phyloP scores from a whole-genome alignment of 768 basidiomycete genomes.

The Russula olivacea region DNA sequence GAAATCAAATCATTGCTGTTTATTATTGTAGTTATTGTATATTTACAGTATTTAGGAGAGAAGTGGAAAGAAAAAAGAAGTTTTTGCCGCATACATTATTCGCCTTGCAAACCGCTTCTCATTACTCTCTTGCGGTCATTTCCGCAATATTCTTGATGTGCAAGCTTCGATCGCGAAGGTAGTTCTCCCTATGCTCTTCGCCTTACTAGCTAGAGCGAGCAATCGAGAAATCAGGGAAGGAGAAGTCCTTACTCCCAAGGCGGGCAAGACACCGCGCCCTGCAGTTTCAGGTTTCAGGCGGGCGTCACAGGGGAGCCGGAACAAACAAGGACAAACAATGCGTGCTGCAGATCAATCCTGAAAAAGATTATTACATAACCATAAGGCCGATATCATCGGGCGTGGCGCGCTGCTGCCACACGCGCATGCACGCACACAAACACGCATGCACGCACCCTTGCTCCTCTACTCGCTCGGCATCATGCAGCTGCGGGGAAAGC shows the following conservation, averaged over 20 bases:
- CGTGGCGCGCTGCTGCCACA: constrained; percentile 1
- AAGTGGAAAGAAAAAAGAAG: constrained; percentile 18
- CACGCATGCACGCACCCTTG: not conserved
- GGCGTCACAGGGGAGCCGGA: not conserved
- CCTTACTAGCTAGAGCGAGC: not conserved
- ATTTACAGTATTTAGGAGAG: constrained; percentile 22
- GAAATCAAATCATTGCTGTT: constrained; percentile 14
- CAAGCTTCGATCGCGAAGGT: constrained; percentile 1
- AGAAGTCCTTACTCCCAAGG: not conserved
- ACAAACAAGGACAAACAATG: constrained; percentile 4
- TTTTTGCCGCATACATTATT: not conserved
- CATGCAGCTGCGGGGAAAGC: constrained; percentile 5
- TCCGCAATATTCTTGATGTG: not conserved
- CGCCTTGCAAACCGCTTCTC: not conserved
- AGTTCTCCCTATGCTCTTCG: not conserved
- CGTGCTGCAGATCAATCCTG: constrained; percentile 10
- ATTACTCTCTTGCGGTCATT: constrained; percentile 2
- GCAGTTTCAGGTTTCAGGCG: not conserved
- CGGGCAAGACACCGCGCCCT: constrained; percentile 7
- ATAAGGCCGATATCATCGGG: constrained; percentile 18
- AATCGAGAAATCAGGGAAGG: not conserved
- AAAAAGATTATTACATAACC: constrained; percentile 9
- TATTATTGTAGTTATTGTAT: constrained; percentile 27
- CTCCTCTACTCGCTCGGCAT: not conserved
- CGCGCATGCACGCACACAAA: not conserved